Evolutionary conservation across 805 yeast genomes (phyloP).

Genomic region (Yamadazyma nakazawae): DNA sequence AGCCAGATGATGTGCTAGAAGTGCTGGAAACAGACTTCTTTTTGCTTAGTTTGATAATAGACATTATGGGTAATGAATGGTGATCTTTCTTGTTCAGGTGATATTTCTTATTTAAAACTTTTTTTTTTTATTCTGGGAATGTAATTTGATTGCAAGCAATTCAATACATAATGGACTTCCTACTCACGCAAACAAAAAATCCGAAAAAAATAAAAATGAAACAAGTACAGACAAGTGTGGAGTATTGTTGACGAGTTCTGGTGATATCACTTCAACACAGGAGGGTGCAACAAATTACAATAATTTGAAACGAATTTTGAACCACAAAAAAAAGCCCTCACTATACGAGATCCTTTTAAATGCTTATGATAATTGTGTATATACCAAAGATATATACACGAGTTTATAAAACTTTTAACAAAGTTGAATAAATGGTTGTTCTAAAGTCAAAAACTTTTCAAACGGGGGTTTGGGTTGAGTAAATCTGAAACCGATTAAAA

Average conservation of each 20-base stretch:
- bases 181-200: conserved; percentile 1
- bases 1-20: conserved; percentile 14
- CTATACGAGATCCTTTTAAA: neutral
- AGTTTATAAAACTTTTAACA: conserved; percentile 4
- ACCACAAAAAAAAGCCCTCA: conserved; percentile 1
- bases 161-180: conserved; percentile 7
- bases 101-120: neutral
- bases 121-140: neutral
- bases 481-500: conserved; percentile 2
- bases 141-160: conserved; percentile 2
- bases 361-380: conserved; percentile 1
- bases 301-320: neutral
- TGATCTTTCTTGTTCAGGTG: neutral
- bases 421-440: conserved; percentile 4
- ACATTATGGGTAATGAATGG: conserved; percentile 10
- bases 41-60: conserved; percentile 20
- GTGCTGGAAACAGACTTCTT: conserved; percentile 25
- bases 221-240: neutral
- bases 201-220: conserved; percentile 1
- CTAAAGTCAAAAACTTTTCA: conserved; percentile 4
- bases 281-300: neutral
- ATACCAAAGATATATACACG: conserved; percentile 6
- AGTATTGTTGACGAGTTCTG: conserved; percentile 1
- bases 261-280: neutral
- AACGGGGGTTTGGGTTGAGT: conserved; percentile 3